Evolutionary conservation across 2,329 filamentous ascomycete species (phyloP).

Genomic region (Curvularia eragrostidis): DNA sequence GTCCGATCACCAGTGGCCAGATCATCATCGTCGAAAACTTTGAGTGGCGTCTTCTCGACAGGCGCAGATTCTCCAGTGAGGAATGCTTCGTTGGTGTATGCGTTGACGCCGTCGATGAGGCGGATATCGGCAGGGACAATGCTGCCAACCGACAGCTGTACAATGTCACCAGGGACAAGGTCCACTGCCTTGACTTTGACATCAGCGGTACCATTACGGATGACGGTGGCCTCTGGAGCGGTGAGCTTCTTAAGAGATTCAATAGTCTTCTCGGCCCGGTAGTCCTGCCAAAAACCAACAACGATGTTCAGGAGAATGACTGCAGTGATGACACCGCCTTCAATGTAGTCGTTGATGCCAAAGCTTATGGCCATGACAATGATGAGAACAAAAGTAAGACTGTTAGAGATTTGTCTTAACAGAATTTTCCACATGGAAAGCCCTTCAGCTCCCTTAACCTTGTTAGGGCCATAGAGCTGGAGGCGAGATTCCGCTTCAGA

Average conservation of each 20-base stretch:
- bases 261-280: constrained; percentile 52
- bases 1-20: constrained; percentile 68
- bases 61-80: constrained; percentile 77
- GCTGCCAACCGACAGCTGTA: constrained; percentile 59
- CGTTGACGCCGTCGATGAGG: constrained; percentile 70
- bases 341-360: constrained; percentile 69
- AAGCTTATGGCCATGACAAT: constrained; percentile 74
- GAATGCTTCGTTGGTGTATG: constrained; percentile 77
- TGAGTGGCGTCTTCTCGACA: constrained; percentile 67
- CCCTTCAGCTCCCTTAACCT: constrained; percentile 73
- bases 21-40: constrained; percentile 59
- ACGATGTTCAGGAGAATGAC: constrained; percentile 72
- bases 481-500: constrained; percentile 71
- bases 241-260: constrained; percentile 51
- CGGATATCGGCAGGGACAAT: constrained; percentile 72
- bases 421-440: constrained; percentile 77
- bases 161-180: constrained; percentile 51
- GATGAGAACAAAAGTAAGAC: constrained; percentile 74
- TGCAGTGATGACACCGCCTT: constrained; percentile 68
- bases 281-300: constrained; percentile 65
- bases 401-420: constrained; percentile 78
- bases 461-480: constrained; percentile 71
- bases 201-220: constrained; percentile 44
- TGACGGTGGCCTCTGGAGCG: constrained; percentile 49
- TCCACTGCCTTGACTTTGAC: constrained; percentile 47